These are phyloP conservation scores for Penicillium parvum DNA, from an alignment of 495 filamentous ascomycete genomes.

Conservation along the genomic window DNA sequence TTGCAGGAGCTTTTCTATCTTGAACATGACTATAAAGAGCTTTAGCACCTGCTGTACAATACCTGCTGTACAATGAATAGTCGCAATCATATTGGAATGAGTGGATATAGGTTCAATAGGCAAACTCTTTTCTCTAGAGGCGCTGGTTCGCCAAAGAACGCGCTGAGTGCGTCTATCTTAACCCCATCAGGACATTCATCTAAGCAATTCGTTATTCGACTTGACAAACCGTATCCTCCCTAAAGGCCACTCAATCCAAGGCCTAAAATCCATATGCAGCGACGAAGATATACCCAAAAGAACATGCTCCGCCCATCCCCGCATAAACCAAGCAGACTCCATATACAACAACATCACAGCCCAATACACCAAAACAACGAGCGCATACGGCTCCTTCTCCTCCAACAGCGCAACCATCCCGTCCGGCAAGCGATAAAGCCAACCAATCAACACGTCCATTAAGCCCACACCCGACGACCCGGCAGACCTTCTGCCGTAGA, in stretches of 20 bases:
- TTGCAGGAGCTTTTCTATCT: background rate
- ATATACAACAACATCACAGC: constrained; percentile 35
- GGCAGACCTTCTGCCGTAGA: constrained; percentile 16
- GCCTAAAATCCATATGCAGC: constrained; percentile 18
- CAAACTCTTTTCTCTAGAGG: no score
- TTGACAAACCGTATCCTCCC: background rate
- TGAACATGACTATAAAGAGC: no score
- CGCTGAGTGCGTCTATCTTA: no score
- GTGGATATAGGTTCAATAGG: no score
- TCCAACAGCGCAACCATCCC: constrained; percentile 29
- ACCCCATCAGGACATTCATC: no score
- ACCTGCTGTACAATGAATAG: no score
- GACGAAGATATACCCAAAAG: constrained; percentile 23
- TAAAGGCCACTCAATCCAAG: constrained; percentile 35
- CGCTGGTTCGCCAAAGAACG: no score
- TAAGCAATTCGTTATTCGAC: background rate
- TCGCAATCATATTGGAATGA: no score
- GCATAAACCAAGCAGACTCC: constrained; percentile 34
- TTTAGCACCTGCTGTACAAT: no score
- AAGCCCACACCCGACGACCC: constrained; percentile 11
- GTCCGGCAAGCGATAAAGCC: constrained; percentile 33
- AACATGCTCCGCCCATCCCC: constrained; percentile 39
- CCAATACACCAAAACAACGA: constrained; percentile 41
- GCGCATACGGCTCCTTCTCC: constrained; percentile 29
- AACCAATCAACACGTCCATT: constrained; percentile 31